phyloP scores from a whole-genome alignment of 2,329 filamentous ascomycete species.

The Mycosphaerelloides madeirae region DNA sequence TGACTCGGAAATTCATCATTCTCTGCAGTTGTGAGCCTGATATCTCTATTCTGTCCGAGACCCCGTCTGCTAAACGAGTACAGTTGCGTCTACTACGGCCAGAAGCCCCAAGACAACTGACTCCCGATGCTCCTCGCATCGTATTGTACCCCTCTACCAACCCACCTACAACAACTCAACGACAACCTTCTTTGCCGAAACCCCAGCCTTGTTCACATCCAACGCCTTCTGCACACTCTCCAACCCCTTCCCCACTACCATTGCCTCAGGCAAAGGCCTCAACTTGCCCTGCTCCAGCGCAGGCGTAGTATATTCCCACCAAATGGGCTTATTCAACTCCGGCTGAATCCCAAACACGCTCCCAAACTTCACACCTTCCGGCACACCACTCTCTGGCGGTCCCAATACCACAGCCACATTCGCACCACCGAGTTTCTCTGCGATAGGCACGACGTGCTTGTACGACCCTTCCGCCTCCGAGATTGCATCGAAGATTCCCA shows the following conservation, averaged over 20 bases:
- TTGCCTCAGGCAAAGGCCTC: slow-evolving; percentile 32
- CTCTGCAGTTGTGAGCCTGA: too few relatives aligned
- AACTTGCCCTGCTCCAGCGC: slow-evolving; percentile 35
- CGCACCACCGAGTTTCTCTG: slow-evolving; percentile 27
- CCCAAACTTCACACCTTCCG: slow-evolving; percentile 25
- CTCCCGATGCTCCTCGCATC: neutral
- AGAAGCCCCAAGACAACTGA: neutral
- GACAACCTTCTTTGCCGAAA: slow-evolving; percentile 33
- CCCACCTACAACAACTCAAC: slow-evolving; percentile 26
- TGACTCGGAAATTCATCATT: too few relatives aligned
- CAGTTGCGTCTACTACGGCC: too few relatives aligned
- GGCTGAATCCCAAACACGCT: slow-evolving; percentile 27
- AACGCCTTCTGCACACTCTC: slow-evolving; percentile 30
- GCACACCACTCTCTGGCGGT: slow-evolving; percentile 21
- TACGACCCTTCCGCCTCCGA: slow-evolving; percentile 19
- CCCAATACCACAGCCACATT: slow-evolving; percentile 18
- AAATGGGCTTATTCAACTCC: slow-evolving; percentile 23
- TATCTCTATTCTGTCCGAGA: too few relatives aligned
- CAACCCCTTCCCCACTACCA: slow-evolving; percentile 37
- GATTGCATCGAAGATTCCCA: slow-evolving; percentile 40
- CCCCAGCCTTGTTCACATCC: slow-evolving; percentile 29
- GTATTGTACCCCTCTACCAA: neutral
- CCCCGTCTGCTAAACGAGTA: too few relatives aligned
- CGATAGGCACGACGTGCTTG: slow-evolving; percentile 22
- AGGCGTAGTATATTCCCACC: slow-evolving; percentile 25